These are phyloP conservation scores for Kodamaea jinghongensis DNA, from an alignment of 805 yeast species.

Conservation along the genomic window DNA sequence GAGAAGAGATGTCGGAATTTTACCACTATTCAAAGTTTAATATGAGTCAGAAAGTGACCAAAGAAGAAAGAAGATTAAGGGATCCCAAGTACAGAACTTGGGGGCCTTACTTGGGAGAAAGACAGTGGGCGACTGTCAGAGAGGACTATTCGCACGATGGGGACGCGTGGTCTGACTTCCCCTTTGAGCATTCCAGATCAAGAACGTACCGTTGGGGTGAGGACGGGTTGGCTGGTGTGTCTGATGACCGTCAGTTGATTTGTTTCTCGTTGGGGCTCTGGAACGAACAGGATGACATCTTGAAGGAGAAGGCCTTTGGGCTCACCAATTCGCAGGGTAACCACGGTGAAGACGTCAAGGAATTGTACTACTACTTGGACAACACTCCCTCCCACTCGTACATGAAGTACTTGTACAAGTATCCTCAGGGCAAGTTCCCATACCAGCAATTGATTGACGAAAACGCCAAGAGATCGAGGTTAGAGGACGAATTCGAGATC, in stretches of 20 bases:
- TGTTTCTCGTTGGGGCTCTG: conserved; percentile 83
- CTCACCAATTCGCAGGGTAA: conserved; percentile 91
- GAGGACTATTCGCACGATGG: conserved; percentile 87
- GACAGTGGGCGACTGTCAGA: conserved; percentile 73
- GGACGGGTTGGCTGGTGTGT: conserved; percentile 88
- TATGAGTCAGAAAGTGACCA: conserved; percentile 18
- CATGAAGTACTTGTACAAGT: conserved; percentile 87
- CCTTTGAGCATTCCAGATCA: conserved; percentile 78
- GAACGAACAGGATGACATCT: conserved; percentile 83
- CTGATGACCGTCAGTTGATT: conserved; percentile 76
- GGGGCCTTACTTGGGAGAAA: conserved; percentile 89
- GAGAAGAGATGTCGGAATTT: not conserved
- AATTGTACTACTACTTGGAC: conserved; percentile 78
- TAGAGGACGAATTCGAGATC: conserved; percentile 75
- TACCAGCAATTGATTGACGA: conserved; percentile 69
- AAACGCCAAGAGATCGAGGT: conserved; percentile 61
- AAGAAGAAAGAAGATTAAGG: conserved; percentile 38
- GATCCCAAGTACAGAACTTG: conserved; percentile 44
- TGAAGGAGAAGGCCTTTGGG: conserved; percentile 86
- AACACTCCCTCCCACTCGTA: conserved; percentile 92
- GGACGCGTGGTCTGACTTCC: conserved; percentile 87
- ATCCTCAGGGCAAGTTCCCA: conserved; percentile 85
- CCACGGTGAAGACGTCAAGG: conserved; percentile 95
- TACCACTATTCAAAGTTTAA: conserved; percentile 5
- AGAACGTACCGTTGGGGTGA: conserved; percentile 94